Evolutionary conservation across 1,139 yeast species (phyloP).

Genomic region (Hansenula lynferdii): DNA sequence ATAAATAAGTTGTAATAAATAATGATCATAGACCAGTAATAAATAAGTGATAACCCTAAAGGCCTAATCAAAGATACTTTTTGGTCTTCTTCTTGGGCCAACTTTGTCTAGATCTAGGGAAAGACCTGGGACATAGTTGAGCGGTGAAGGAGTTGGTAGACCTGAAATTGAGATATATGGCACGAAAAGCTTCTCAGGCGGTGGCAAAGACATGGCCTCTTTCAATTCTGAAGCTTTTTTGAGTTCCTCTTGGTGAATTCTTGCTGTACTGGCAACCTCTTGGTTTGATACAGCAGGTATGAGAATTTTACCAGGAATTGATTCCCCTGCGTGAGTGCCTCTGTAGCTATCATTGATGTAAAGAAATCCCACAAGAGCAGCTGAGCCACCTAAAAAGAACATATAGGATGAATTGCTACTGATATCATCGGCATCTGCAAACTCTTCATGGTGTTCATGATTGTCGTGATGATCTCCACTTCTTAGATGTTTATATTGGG

Average conservation of each 20-base stretch:
- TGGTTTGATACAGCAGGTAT: neutral
- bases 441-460: neutral
- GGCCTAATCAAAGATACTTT: constrained; percentile 14
- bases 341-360: neutral
- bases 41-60: neutral
- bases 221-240: neutral
- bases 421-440: neutral
- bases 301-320: neutral
- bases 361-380: neutral
- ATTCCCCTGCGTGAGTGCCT: neutral
- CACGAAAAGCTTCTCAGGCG: neutral
- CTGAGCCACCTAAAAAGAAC: no score
- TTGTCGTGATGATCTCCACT: neutral
- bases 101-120: constrained; percentile 11
- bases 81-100: constrained; percentile 16
- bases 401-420: no score
- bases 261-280: neutral
- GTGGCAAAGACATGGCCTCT: neutral
- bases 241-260: neutral
- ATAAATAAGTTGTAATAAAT: neutral
- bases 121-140: constrained; percentile 16
- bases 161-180: neutral
- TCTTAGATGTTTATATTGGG: neutral
- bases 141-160: constrained; percentile 15
- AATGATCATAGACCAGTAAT: neutral